Evolutionary conservation across 2,329 filamentous ascomycete genomes (phyloP).

Genomic region (Venturia pyrina): DNA sequence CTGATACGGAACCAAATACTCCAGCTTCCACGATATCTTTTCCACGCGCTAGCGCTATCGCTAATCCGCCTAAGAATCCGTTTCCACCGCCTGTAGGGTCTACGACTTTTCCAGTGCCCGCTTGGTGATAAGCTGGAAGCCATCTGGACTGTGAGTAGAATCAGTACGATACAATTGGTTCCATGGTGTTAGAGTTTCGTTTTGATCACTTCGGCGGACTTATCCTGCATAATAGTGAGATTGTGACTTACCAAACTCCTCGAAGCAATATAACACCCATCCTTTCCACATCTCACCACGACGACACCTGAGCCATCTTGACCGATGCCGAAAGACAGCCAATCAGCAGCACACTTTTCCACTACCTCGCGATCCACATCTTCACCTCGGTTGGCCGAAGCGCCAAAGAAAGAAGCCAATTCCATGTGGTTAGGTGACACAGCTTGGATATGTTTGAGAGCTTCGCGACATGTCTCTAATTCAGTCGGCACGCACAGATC

Average conservation of each 20-base stretch:
- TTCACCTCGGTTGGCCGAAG: constrained; percentile 22
- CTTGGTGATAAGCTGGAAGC: constrained; percentile 66
- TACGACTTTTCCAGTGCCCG: constrained; percentile 48
- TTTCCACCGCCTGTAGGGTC: constrained; percentile 95
- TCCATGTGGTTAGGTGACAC: constrained; percentile 80
- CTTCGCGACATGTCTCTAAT: constrained; percentile 41
- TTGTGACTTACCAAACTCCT: constrained; percentile 19
- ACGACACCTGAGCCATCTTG: constrained; percentile 40
- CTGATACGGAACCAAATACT: constrained; percentile 69
- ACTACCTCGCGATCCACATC: constrained; percentile 29
- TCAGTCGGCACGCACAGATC: constrained; percentile 69
- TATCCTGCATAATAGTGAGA: background rate
- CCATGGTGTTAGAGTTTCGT: background rate
- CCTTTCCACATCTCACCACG: constrained; percentile 60
- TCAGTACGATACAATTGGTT: background rate
- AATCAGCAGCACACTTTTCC: constrained; percentile 30
- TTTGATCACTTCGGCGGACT: background rate
- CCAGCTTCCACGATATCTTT: constrained; percentile 59
- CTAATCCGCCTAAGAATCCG: constrained; percentile 62
- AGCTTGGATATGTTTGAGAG: constrained; percentile 46
- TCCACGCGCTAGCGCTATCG: constrained; percentile 46
- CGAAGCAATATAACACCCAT: constrained; percentile 52
- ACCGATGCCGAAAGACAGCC: constrained; percentile 28
- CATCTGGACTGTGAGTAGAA: constrained; percentile 38
- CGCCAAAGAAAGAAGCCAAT: constrained; percentile 74